Evolutionary conservation across 352 stramenopile genomes (phyloP).

Genomic region (Globisporangium recalcitrans): DNA sequence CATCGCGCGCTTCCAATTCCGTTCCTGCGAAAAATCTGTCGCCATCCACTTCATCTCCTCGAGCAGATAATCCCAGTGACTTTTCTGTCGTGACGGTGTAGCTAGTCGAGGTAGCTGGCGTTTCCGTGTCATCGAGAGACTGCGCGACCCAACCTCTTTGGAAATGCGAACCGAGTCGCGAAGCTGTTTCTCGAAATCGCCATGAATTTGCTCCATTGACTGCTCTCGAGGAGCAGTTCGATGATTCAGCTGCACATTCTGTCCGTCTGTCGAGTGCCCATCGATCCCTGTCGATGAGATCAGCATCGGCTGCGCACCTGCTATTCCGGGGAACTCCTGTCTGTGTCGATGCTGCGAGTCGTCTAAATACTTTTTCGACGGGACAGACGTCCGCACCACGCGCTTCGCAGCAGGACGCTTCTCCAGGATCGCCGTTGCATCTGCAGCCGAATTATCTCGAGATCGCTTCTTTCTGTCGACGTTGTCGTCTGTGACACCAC

Average conservation of each 20-base stretch:
- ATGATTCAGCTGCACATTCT: not conserved
- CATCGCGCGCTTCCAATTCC: constrained; percentile 92
- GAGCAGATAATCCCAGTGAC: constrained; percentile 92
- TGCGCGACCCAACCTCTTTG: constrained; percentile 33
- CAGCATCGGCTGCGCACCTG: constrained; percentile 1
- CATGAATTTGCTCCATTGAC: constrained; percentile 17
- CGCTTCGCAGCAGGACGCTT: constrained; percentile 16
- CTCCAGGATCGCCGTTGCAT: constrained; percentile 8
- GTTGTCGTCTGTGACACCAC: constrained; percentile 11
- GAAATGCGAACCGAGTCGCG: constrained; percentile 43
- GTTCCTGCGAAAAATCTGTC: constrained; percentile 94
- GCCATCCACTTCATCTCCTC: constrained; percentile 97
- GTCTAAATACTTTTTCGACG: constrained; percentile 45
- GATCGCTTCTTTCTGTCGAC: constrained; percentile 17
- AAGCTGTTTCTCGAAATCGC: constrained; percentile 43
- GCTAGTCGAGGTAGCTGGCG: constrained; percentile 60
- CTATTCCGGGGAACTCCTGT: constrained; percentile 19
- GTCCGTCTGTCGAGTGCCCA: not conserved
- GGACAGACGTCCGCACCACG: constrained; percentile 33
- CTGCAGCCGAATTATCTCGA: constrained; percentile 8
- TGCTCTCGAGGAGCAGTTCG: constrained; percentile 17
- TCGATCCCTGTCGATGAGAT: not conserved
- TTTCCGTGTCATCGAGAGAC: constrained; percentile 46
- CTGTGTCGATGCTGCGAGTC: constrained; percentile 24
- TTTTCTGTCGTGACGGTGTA: constrained; percentile 45